These are phyloP conservation scores for Castanospermum australe DNA, from an alignment of 306 rosid species.

Conservation along the genomic window DNA sequence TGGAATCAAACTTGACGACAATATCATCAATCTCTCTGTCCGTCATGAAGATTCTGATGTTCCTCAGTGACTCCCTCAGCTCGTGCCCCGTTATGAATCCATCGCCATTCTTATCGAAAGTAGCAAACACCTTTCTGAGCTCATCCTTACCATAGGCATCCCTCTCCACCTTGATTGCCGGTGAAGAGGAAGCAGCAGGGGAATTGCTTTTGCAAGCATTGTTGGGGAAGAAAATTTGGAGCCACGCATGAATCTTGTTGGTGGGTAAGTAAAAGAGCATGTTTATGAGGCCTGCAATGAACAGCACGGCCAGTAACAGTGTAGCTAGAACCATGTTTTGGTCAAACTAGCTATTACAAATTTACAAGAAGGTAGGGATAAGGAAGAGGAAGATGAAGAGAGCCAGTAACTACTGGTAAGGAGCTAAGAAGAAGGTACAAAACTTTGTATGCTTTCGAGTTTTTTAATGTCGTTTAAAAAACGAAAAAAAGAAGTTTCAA, in stretches of 20 bases:
- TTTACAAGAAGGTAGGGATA: conserved; percentile 22
- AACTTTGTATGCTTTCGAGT: conserved; percentile 30
- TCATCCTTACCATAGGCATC: conserved; percentile 18
- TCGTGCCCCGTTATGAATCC: conserved; percentile 73
- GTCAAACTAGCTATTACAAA: neutral
- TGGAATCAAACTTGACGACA: conserved; percentile 59
- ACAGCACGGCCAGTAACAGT: conserved; percentile 49
- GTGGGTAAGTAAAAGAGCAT: conserved; percentile 46
- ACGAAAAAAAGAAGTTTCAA: neutral
- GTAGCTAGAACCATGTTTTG: conserved; percentile 45
- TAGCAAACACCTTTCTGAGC: conserved; percentile 55
- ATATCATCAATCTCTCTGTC: conserved; percentile 66
- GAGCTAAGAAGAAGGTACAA: neutral
- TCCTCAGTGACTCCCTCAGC: conserved; percentile 63
- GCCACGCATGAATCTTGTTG: conserved; percentile 44
- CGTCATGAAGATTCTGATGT: conserved; percentile 56
- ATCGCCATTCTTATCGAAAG: conserved; percentile 79
- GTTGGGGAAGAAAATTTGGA: conserved; percentile 31
- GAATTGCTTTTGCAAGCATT: conserved; percentile 12
- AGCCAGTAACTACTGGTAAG: neutral
- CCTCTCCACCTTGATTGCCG: neutral
- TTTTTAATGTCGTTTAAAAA: neutral
- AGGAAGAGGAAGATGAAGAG: conserved; percentile 32
- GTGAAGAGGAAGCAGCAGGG: neutral
- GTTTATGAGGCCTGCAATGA: conserved; percentile 62